Evolutionary conservation across 179 eudicot species (phyloP).

Genomic region (Beta lomatogona): DNA sequence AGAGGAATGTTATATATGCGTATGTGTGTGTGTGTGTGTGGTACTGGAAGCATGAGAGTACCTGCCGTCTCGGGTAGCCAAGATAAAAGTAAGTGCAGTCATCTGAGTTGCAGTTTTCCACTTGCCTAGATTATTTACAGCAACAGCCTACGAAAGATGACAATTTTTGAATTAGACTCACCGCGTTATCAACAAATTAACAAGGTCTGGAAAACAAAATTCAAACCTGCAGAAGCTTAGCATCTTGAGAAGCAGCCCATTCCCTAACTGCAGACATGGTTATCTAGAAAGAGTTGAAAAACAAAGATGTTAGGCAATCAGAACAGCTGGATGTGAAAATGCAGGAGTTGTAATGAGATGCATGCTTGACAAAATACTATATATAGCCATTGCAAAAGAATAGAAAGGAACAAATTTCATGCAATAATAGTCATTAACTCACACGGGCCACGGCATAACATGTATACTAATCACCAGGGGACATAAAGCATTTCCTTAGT

Average conservation of each 20-base stretch:
- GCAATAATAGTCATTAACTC: background rate
- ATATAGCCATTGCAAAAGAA: background rate
- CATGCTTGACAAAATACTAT: background rate
- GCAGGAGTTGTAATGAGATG: background rate
- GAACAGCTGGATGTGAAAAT: background rate
- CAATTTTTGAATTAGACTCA: background rate
- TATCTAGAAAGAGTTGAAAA: conserved; percentile 50
- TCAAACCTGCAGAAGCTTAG: conserved; percentile 82
- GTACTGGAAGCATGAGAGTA: conserved; percentile 22
- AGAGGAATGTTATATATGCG: no score
- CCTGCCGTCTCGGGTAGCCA: conserved; percentile 91
- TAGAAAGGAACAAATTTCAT: background rate
- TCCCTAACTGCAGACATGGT: conserved; percentile 99
- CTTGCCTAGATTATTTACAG: conserved; percentile 96
- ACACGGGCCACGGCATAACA: background rate
- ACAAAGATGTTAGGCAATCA: conserved; percentile 3
- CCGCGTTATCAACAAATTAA: background rate
- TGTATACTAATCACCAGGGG: background rate
- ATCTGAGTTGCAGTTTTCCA: conserved; percentile 99
- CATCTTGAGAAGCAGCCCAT: conserved; percentile 98
- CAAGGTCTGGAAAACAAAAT: conserved; percentile 16
- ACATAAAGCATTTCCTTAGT: background rate
- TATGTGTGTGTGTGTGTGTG: no score
- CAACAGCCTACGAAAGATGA: conserved; percentile 73
- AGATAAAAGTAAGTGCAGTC: conserved; percentile 83